These are phyloP conservation scores for Gaertneriomyces semiglobifer DNA, from an alignment of 192 early-diverging fungal species.

Conservation along the genomic window DNA sequence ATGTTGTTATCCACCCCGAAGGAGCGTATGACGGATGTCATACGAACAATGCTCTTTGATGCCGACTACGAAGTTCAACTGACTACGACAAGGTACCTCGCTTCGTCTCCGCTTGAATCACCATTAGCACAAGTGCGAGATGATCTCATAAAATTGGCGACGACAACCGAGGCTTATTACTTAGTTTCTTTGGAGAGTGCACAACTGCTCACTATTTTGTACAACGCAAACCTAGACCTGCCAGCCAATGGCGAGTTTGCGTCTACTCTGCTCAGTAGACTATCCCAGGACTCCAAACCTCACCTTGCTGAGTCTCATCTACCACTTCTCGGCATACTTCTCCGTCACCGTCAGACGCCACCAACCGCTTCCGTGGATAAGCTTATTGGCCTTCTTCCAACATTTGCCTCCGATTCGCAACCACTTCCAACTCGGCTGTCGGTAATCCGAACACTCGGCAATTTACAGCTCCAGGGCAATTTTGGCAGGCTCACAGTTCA, in stretches of 20 bases:
- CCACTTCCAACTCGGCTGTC: too few relatives aligned
- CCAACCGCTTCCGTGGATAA: background rate
- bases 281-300: slow-evolving; percentile 44
- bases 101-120: background rate
- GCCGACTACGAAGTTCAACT: slow-evolving; percentile 66
- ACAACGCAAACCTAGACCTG: background rate
- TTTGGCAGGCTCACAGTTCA: slow-evolving; percentile 33
- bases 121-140: slow-evolving; percentile 7
- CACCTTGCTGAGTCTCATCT: slow-evolving; percentile 53
- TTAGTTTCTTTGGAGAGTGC: slow-evolving; percentile 32
- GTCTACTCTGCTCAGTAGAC: slow-evolving; percentile 38
- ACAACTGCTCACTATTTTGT: slow-evolving; percentile 39
- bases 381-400: slow-evolving; percentile 14
- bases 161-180: slow-evolving; percentile 11
- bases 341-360: background rate
- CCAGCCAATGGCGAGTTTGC: slow-evolving; percentile 32
- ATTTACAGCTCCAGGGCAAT: slow-evolving; percentile 22
- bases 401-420: too few relatives aligned
- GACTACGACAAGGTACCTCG: slow-evolving; percentile 44
- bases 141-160: slow-evolving; percentile 10
- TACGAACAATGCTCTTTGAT: slow-evolving; percentile 46
- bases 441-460: slow-evolving; percentile 17
- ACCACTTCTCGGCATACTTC: slow-evolving; percentile 45
- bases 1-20: too few relatives aligned
- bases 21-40: slow-evolving; percentile 3